Conservation (phyloP, 2,329 filamentous ascomycete species). For the Incumbomyces lentus region DNA sequence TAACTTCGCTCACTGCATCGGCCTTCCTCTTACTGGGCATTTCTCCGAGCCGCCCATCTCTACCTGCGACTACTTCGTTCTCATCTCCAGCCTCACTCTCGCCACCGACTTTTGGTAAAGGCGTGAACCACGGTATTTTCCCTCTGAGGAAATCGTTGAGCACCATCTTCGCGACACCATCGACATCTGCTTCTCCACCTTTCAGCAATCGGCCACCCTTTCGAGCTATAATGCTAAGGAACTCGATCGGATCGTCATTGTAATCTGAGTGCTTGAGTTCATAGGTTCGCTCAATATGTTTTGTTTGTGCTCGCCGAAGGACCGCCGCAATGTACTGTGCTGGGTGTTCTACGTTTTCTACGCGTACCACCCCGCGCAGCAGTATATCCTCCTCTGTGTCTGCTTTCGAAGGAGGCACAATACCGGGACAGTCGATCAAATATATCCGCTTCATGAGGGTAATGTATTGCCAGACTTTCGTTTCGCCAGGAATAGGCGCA, state of each 20-base stretch:
- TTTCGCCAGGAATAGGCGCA: slow-evolving; percentile 90
- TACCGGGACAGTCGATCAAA: slow-evolving; percentile 92
- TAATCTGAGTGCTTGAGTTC: slow-evolving; percentile 61
- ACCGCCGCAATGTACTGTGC: slow-evolving; percentile 90
- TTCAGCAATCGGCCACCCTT: slow-evolving; percentile 79
- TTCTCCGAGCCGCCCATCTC: slow-evolving; percentile 71
- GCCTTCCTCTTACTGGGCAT: slow-evolving; percentile 69
- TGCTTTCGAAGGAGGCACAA: slow-evolving; percentile 77
- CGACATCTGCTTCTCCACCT: slow-evolving; percentile 88
- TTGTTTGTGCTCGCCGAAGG: slow-evolving; percentile 66
- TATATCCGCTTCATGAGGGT: slow-evolving; percentile 91
- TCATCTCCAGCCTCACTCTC: slow-evolving; percentile 36
- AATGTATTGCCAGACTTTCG: slow-evolving; percentile 97
- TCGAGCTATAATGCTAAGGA: slow-evolving; percentile 75
- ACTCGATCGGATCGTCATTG: slow-evolving; percentile 59
- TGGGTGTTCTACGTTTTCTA: slow-evolving; percentile 93
- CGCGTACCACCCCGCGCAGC: slow-evolving; percentile 78
- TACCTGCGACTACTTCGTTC: slow-evolving; percentile 51
- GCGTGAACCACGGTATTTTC: slow-evolving; percentile 92
- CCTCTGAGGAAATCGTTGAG: slow-evolving; percentile 92
- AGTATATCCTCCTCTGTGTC: slow-evolving; percentile 83
- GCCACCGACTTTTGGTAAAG: slow-evolving; percentile 50
- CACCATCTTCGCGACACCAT: slow-evolving; percentile 93
- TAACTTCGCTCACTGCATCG: slow-evolving; percentile 39
- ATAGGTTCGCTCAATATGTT: slow-evolving; percentile 88